Evolutionary conservation across 2,329 filamentous ascomycete species (phyloP), one percentile per base, ranked within the genome.

Genomic region (Verticillium zaregamsianum): DNA sequence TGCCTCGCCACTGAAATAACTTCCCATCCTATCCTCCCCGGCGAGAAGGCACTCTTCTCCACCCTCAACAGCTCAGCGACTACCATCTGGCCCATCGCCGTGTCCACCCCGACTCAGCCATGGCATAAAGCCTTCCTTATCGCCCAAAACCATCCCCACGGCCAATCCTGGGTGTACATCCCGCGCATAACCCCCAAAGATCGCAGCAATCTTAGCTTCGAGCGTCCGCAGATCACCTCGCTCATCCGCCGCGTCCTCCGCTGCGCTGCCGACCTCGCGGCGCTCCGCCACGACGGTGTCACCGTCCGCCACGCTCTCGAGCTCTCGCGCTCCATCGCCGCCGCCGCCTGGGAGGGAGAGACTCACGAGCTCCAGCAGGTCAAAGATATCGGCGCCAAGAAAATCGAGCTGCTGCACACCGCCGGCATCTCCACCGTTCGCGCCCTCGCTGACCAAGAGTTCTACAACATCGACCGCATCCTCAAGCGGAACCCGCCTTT

Each of bases 321-420:
- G 69, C 82, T 98, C 6, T 84, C 90, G 57, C 84, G 94, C 61
- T 92, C 91, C 66, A 77, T 98, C 59, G 84, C 86, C 25, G 90
- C 93, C 2, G 85, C 84, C 1, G 80, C 82, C 1, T 97, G 93
- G 95, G 95, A 99, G 69, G 64, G 63, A 3, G 87, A 90, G 37
- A 86, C 91, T 0, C 80, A 90, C 25, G 91, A 97, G 67, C 83
- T 99, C 69, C 90, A 90, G 63, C 94, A 98, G 72, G 82, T 99
- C 2, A 86, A 91, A 0, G 85, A 87, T 3, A 85, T 98, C 64
- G 95, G 95, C 0, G 79, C 86, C 5, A 91, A 88, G 1, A 84
- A 86, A n/a, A 87, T 91, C 65, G 84, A 89, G 40, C 95, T 90
- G 71, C 82, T 98, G 54, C 83, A 86, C 3, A 82, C 83, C 45